These are phyloP conservation scores for Elongisporangium anandrum DNA, from an alignment of 352 stramenopile species.

Conservation along the genomic window DNA sequence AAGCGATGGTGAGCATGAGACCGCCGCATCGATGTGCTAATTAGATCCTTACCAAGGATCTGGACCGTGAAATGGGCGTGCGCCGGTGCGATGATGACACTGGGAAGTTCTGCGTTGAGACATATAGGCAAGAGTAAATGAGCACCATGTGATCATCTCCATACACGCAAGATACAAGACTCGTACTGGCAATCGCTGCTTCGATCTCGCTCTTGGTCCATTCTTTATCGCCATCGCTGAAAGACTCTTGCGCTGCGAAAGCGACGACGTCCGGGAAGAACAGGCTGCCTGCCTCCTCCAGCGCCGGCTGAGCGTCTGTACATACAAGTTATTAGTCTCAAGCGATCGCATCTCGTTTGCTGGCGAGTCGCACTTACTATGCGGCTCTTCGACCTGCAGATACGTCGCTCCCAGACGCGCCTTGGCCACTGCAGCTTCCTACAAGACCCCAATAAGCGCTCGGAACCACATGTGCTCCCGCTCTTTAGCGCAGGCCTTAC, in stretches of 20 bases:
- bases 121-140: too few species aligned
- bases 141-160: background rate
- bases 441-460: background rate
- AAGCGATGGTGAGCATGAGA: background rate
- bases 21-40: background rate
- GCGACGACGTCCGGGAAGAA: conserved; percentile 35
- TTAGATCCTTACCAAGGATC: conserved; percentile 9
- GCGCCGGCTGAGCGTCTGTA: conserved; percentile 49
- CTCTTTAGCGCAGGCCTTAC: conserved; percentile 18
- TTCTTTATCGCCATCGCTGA: conserved; percentile 11
- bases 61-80: conserved; percentile 14
- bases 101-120: conserved; percentile 13
- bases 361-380: conserved; percentile 28
- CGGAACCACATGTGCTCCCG: background rate
- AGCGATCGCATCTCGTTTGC: background rate
- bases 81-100: conserved; percentile 9
- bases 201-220: conserved; percentile 11
- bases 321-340: background rate
- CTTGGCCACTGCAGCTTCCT: conserved; percentile 33
- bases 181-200: conserved; percentile 1
- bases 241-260: conserved; percentile 17
- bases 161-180: background rate
- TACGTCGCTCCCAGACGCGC: conserved; percentile 40
- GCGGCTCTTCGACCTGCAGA: conserved; percentile 56
- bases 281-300: conserved; percentile 34